Conservation (phyloP, 2,329 filamentous ascomycete species). For the Knufia petricola region DNA sequence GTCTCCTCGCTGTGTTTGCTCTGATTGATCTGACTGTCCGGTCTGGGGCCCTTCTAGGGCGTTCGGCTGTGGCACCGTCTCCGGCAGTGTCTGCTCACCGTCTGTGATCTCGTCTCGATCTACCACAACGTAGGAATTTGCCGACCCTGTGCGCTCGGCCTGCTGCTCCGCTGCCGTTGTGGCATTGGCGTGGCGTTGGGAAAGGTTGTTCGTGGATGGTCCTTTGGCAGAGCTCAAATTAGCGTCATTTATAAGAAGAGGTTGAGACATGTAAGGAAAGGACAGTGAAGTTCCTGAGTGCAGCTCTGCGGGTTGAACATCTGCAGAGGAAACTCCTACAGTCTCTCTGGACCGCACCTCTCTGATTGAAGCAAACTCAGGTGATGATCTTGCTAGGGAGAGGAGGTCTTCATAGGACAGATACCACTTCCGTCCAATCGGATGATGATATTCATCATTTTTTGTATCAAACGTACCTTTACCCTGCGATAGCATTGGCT, state of each 20-base stretch:
- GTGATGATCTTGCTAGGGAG: neutral
- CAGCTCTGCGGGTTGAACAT: neutral
- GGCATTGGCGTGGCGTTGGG: neutral
- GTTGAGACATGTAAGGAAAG: too few relatives aligned
- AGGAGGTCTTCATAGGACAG: neutral
- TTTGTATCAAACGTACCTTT: conserved; percentile 1
- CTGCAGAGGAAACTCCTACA: neutral
- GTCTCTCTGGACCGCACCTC: neutral
- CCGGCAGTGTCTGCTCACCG: neutral
- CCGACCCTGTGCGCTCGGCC: neutral
- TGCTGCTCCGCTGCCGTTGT: neutral
- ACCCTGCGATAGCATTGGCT: neutral
- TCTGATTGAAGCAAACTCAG: neutral
- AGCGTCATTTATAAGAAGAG: neutral
- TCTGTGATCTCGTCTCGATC: neutral
- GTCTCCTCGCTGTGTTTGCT: conserved; percentile 22
- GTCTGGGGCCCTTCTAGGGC: conserved; percentile 19
- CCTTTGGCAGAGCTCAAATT: neutral
- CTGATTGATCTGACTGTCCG: conserved; percentile 27
- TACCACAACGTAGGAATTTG: neutral
- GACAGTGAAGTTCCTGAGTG: too few relatives aligned
- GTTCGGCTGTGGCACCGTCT: too few relatives aligned
- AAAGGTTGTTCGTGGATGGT: neutral
- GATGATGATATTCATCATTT: neutral
- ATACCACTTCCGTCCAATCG: neutral